Base-by-base conservation (phyloP, 1,139 yeast species). In the Insectozyma bohioensis region DNA sequence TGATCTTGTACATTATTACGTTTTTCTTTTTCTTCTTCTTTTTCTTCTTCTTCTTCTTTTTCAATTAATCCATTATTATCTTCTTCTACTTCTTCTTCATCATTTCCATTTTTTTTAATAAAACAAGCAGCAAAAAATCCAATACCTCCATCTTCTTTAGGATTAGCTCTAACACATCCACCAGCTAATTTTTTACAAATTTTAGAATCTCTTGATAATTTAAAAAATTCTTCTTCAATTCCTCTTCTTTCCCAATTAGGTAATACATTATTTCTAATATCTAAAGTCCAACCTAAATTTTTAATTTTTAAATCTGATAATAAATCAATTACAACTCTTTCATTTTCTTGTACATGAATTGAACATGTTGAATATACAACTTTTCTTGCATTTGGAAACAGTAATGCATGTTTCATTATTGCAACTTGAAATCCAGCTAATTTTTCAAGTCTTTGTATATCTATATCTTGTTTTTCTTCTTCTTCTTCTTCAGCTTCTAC, bases 361-460 rank as follows among this genome's bases (percentile, higher is more conserved):
- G 97, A 90, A 58, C 99, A 92, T 0, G 99, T 92, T 9, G 97
- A 87, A 52, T 92, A 94, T 0, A 92, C 95, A n/a, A 92, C 80
- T 42, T 78, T 80, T 24, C 63, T 63, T 0, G 88, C 96, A 12
- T 58, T 64, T 0, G 96, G 95, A 54, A 88, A 88, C 41, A 70
- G 60, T 58, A 94, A 61, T 0, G 98, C 97, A 60, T 94, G 97
- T 49, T 79, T 81, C 48, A 92, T 85, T 31, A 92, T 86, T 29
- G 78, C 79, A 54, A 74, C 83, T 60, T 92, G 99, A 63, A 92
- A 92, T 21, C 85, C 80, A 0, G 96, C 78, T 30, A 92, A 66
- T 49, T 82, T 85, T 22, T 71, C 68, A 31, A 94, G 65, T 46
- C 97, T 72, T 36, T 70, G 75, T 16, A 59, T 67, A 44, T 75